Evolutionary conservation across 305 asterid species (phyloP).

Genomic region (Rubia balearica): DNA sequence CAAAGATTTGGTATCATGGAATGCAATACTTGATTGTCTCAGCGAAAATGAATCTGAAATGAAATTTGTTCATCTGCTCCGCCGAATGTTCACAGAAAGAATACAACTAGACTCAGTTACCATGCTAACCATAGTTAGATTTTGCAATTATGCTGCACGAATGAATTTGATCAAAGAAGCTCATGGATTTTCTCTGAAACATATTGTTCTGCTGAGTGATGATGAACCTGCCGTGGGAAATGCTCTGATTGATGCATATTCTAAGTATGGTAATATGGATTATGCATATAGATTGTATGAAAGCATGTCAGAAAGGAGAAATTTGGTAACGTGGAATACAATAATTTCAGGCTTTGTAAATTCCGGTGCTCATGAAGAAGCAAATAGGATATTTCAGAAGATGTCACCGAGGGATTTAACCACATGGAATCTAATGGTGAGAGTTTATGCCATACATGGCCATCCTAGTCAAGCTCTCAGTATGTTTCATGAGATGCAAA

Average conservation of each 20-base stretch:
- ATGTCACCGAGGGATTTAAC: slow-evolving; percentile 64
- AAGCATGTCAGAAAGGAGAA: slow-evolving; percentile 44
- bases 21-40: slow-evolving; percentile 60
- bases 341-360: slow-evolving; percentile 59
- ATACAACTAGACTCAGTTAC: slow-evolving; percentile 66
- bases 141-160: slow-evolving; percentile 34
- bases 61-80: slow-evolving; percentile 41
- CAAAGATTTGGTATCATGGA: slow-evolving; percentile 71
- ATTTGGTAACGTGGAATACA: slow-evolving; percentile 58
- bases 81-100: slow-evolving; percentile 43
- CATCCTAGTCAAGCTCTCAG: slow-evolving; percentile 47
- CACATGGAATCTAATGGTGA: slow-evolving; percentile 77
- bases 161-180: slow-evolving; percentile 55
- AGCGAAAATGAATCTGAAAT: slow-evolving; percentile 34
- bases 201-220: slow-evolving; percentile 29
- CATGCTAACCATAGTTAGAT: slow-evolving; percentile 44
- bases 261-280: slow-evolving; percentile 54
- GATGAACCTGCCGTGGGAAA: slow-evolving; percentile 61
- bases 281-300: slow-evolving; percentile 48
- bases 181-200: slow-evolving; percentile 62
- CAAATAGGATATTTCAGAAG: slow-evolving; percentile 42
- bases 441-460: slow-evolving; percentile 54
- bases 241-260: slow-evolving; percentile 77
- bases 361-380: slow-evolving; percentile 39
- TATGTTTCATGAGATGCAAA: slow-evolving; percentile 50